phyloP scores from a whole-genome alignment of 345 rosid genomes.

The Gossypium arboreum region DNA sequence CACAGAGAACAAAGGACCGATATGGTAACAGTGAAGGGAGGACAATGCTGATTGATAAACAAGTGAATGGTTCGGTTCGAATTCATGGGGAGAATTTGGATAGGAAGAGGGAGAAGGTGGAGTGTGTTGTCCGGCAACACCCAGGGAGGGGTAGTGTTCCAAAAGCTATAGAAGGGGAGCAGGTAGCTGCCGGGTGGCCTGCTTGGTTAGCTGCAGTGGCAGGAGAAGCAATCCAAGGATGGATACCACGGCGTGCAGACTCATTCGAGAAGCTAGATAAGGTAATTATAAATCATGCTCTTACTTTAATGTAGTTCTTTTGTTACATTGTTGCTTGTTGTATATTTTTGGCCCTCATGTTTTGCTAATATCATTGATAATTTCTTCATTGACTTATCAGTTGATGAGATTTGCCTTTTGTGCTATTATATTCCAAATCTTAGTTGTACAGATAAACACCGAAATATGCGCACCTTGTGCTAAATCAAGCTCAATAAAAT shows the following conservation, averaged over 20 bases:
- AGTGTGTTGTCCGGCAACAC: constrained; percentile 39
- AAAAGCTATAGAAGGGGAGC: constrained; percentile 80
- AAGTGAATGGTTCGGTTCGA: constrained; percentile 52
- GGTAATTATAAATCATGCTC: constrained; percentile 40
- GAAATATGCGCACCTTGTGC: background rate
- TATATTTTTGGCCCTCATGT: background rate
- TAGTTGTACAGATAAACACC: background rate
- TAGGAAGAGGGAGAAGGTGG: constrained; percentile 63
- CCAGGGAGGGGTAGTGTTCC: constrained; percentile 62
- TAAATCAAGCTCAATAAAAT: background rate
- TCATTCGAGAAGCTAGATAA: constrained; percentile 95
- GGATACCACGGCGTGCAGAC: constrained; percentile 94
- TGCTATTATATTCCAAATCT: background rate
- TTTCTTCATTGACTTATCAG: constrained; percentile 4
- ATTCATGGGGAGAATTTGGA: constrained; percentile 55
- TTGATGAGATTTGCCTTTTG: background rate
- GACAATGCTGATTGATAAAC: constrained; percentile 55
- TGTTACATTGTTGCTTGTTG: constrained; percentile 1
- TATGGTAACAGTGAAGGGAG: constrained; percentile 52
- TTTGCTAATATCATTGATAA: background rate
- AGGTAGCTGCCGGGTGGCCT: constrained; percentile 98
- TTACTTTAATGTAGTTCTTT: constrained; percentile 13
- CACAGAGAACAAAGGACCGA: constrained; percentile 44
- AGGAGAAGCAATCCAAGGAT: constrained; percentile 91
- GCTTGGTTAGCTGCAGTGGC: constrained; percentile 93